Conservation (phyloP, 2,329 filamentous ascomycete species). For the Xylaria arbuscula region DNA sequence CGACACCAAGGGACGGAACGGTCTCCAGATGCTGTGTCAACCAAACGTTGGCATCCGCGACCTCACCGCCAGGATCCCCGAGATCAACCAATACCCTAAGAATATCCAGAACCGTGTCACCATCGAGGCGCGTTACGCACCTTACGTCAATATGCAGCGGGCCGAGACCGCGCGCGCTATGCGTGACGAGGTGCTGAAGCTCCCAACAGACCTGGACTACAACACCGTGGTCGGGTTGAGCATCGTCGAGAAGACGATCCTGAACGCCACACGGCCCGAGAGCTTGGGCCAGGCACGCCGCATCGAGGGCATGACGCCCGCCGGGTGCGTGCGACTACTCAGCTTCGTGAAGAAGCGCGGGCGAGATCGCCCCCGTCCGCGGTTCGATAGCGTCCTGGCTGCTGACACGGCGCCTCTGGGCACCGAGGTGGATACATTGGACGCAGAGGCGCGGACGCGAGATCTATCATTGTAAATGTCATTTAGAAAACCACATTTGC, state of each 20-base stretch:
- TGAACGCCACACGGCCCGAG: constrained; percentile 79
- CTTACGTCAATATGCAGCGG: constrained; percentile 81
- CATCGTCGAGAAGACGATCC: constrained; percentile 78
- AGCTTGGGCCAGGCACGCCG: constrained; percentile 88
- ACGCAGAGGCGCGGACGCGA: constrained; percentile 54
- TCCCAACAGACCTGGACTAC: constrained; percentile 84
- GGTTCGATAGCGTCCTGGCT: constrained; percentile 34
- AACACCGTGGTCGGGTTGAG: constrained; percentile 77
- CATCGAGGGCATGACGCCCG: constrained; percentile 80
- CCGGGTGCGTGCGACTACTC: constrained; percentile 70
- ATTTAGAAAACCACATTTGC: neutral
- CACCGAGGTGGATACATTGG: constrained; percentile 53
- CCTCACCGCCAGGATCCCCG: constrained; percentile 68
- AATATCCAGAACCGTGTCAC: constrained; percentile 75
- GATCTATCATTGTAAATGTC: constrained; percentile 47
- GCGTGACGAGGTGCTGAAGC: constrained; percentile 77
- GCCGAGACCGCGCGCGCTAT: constrained; percentile 73
- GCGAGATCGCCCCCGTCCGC: constrained; percentile 6
- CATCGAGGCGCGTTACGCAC: constrained; percentile 87
- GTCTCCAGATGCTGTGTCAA: constrained; percentile 82
- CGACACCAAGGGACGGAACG: constrained; percentile 75
- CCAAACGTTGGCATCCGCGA: constrained; percentile 67
- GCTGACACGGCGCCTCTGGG: constrained; percentile 47
- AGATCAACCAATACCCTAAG: constrained; percentile 63
- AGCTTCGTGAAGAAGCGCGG: constrained; percentile 65